A percentile compares a stretch with the other conserved stretches of the same genome.
Conservation (phyloP, 768 basidiomycete genomes). For the Lyophyllum shimeji region DNA sequence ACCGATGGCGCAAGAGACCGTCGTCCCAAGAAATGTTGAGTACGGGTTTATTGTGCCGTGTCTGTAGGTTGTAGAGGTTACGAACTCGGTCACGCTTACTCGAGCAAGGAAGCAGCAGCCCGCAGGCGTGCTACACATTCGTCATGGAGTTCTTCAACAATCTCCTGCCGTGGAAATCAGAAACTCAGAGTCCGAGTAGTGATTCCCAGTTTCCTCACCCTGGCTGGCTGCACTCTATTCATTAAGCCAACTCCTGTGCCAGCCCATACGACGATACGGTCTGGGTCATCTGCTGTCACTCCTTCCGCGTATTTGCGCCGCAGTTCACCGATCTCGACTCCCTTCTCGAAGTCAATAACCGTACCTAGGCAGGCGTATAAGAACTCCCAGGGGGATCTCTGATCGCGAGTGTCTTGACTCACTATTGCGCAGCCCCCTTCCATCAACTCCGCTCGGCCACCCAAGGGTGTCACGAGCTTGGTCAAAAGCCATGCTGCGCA, state of each 20-base stretch:
- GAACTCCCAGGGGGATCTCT: not conserved
- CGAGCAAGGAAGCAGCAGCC: slow-evolving; percentile 21
- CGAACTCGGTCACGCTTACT: not conserved
- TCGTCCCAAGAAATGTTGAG: not conserved
- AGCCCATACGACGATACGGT: slow-evolving; percentile 64
- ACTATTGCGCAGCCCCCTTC: slow-evolving; percentile 57
- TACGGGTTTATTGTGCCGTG: not conserved
- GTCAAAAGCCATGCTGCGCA: slow-evolving; percentile 67
- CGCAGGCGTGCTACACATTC: slow-evolving; percentile 41
- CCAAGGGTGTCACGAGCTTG: slow-evolving; percentile 50
- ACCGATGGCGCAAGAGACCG: not conserved
- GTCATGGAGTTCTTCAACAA: slow-evolving; percentile 51
- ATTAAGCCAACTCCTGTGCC: slow-evolving; percentile 65
- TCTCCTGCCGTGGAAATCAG: slow-evolving; percentile 35
- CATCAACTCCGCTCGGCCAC: slow-evolving; percentile 65
- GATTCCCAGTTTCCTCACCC: slow-evolving; percentile 23
- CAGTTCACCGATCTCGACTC: slow-evolving; percentile 41
- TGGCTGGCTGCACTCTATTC: slow-evolving; percentile 38
- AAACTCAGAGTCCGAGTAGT: not conserved
- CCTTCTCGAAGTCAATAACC: slow-evolving; percentile 54
- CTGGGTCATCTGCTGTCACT: slow-evolving; percentile 40
- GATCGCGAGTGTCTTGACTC: slow-evolving; percentile 15
- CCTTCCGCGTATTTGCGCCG: slow-evolving; percentile 47
- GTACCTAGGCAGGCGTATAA: slow-evolving; percentile 34
- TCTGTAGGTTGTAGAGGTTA: not conserved